phyloP scores from a whole-genome alignment of 2,329 filamentous ascomycete species.

The Paradendryphiella salina region DNA sequence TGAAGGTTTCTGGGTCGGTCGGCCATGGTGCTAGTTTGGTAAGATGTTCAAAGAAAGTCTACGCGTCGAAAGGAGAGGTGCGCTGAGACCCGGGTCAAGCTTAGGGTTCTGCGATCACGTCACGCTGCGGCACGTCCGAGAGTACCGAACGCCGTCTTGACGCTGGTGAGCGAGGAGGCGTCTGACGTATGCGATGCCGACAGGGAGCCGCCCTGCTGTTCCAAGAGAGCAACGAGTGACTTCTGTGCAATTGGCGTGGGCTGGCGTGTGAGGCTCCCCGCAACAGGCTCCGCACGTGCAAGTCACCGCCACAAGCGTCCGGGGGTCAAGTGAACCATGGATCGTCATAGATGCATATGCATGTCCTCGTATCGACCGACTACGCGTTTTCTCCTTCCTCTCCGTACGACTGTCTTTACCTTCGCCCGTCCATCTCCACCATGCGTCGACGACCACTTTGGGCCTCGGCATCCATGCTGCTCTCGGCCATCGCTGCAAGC shows the following conservation, averaged over 20 bases:
- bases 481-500: slow-evolving; percentile 66
- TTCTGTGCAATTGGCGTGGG: not conserved
- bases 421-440: not conserved
- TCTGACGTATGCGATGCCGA: not conserved
- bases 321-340: slow-evolving; percentile 10
- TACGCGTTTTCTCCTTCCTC: not conserved
- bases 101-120: slow-evolving; percentile 38
- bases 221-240: slow-evolving; percentile 1
- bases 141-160: not conserved
- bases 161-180: not conserved
- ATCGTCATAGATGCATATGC: slow-evolving; percentile 17
- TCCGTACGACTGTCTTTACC: not conserved
- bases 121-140: slow-evolving; percentile 28
- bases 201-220: not conserved
- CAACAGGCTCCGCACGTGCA: slow-evolving; percentile 17
- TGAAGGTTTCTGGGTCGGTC: slow-evolving; percentile 46
- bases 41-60: slow-evolving; percentile 10
- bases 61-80: slow-evolving; percentile 21
- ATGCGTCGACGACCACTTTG: slow-evolving; percentile 39
- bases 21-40: slow-evolving; percentile 29
- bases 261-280: slow-evolving; percentile 6
- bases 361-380: not conserved
- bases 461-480: slow-evolving; percentile 62
- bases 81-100: slow-evolving; percentile 28
- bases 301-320: slow-evolving; percentile 4